These are phyloP conservation scores for Posidonia oceanica DNA, from an alignment of 116 monocot genomes.

Conservation along the genomic window DNA sequence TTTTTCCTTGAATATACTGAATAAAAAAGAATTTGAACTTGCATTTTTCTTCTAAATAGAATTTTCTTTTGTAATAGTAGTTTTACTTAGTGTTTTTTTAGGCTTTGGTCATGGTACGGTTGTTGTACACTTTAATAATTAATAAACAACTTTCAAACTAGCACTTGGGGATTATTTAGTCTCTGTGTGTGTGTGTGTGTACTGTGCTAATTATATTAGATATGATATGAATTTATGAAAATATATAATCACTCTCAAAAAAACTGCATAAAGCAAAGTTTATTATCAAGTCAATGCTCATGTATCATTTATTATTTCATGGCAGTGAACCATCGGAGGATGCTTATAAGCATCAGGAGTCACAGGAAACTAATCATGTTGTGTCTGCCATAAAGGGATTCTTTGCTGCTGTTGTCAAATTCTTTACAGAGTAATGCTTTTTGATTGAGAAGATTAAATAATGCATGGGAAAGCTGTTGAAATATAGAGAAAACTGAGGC, in stretches of 20 bases:
- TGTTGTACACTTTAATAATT: no score
- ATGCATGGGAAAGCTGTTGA: neutral
- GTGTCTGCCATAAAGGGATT: neutral
- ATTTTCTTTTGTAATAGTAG: neutral
- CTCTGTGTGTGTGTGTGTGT: no score
- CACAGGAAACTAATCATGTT: neutral
- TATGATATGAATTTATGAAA: neutral
- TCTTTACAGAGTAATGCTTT: neutral
- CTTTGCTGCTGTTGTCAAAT: conserved; percentile 4
- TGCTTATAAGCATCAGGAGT: neutral
- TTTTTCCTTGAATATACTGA: neutral
- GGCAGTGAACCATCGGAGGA: neutral
- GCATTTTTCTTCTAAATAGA: neutral
- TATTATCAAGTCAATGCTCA: neutral
- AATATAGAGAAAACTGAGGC: neutral
- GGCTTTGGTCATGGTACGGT: neutral
- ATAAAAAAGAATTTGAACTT: neutral
- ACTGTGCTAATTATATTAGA: no score
- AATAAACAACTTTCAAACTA: neutral
- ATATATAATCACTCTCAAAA: neutral
- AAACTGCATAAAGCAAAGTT: neutral
- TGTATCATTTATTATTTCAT: neutral
- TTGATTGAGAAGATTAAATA: neutral
- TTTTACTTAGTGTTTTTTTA: neutral
- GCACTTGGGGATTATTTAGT: neutral